These are phyloP conservation scores for Cladobotryum protrusum DNA, from an alignment of 2,329 filamentous ascomycete species.

Conservation along the genomic window DNA sequence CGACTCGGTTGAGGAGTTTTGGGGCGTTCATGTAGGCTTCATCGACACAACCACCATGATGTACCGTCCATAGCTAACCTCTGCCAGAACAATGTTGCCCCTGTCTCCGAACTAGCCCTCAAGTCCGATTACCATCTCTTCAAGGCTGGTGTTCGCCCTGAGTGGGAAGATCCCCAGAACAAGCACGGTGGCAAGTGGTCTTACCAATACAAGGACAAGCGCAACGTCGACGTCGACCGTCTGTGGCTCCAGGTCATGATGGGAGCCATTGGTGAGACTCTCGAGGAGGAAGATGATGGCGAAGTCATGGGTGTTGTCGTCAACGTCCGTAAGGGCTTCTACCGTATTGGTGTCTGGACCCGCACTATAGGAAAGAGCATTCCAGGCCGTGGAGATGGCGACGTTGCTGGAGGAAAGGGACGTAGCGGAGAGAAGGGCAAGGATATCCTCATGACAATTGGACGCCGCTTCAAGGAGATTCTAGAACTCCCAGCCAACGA, in stretches of 20 bases:
- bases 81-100: conserved; percentile 90
- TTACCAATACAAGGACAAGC: conserved; percentile 96
- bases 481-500: conserved; percentile 73
- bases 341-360: conserved; percentile 96
- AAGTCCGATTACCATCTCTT: conserved; percentile 99
- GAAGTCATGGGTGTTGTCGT: conserved; percentile 99
- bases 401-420: conserved; percentile 69
- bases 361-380: conserved; percentile 84
- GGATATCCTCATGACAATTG: conserved; percentile 78
- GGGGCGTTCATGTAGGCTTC: conserved; percentile 89
- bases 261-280: conserved; percentile 91
- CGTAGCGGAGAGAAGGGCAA: conserved; percentile 75
- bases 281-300: conserved; percentile 88
- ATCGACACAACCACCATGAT: not conserved
- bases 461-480: conserved; percentile 86
- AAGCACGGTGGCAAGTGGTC: conserved; percentile 99
- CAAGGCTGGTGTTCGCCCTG: conserved; percentile 92
- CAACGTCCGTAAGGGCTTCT: conserved; percentile 98
- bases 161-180: conserved; percentile 98
- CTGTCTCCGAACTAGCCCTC: conserved; percentile 88
- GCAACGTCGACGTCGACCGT: conserved; percentile 82
- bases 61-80: conserved; percentile 10
- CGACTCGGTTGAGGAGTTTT: conserved; percentile 98
- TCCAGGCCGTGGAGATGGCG: conserved; percentile 66
- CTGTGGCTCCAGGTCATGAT: conserved; percentile 98